Conservation (phyloP, 306 rosid species). For the Elaeagnus macrophylla region DNA sequence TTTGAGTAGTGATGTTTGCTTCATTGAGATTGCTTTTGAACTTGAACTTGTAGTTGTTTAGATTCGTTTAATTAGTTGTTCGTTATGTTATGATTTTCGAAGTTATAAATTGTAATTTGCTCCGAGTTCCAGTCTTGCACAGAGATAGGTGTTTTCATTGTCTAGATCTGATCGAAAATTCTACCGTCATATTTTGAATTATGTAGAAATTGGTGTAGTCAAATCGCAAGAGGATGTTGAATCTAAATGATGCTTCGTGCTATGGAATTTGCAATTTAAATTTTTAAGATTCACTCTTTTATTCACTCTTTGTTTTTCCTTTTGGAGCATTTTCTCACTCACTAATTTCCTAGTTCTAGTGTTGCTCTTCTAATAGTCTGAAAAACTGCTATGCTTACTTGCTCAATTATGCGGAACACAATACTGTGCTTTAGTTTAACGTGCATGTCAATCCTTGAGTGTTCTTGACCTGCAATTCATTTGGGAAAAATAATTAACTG, state of each 20-base stretch:
- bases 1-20: constrained; percentile 4
- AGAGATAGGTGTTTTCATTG: constrained; percentile 1
- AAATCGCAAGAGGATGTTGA: neutral
- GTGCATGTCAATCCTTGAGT: too few species aligned
- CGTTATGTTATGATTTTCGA: neutral
- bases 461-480: too few species aligned
- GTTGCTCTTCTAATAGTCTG: neutral
- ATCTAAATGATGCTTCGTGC: constrained; percentile 1
- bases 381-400: too few species aligned
- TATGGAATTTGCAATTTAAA: neutral
- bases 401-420: too few species aligned
- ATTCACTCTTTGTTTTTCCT: neutral
- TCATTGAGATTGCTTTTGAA: neutral
- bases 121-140: neutral
- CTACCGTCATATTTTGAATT: neutral
- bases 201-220: neutral
- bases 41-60: neutral
- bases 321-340: neutral
- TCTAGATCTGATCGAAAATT: constrained; percentile 12
- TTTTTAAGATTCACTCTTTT: neutral
- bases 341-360: neutral
- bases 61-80: neutral
- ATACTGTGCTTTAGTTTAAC: too few species aligned
- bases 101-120: neutral
- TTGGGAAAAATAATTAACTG: too few species aligned